Base-by-base conservation (phyloP, 2,329 filamentous ascomycete species). In the Penicillium sp. region DNA sequence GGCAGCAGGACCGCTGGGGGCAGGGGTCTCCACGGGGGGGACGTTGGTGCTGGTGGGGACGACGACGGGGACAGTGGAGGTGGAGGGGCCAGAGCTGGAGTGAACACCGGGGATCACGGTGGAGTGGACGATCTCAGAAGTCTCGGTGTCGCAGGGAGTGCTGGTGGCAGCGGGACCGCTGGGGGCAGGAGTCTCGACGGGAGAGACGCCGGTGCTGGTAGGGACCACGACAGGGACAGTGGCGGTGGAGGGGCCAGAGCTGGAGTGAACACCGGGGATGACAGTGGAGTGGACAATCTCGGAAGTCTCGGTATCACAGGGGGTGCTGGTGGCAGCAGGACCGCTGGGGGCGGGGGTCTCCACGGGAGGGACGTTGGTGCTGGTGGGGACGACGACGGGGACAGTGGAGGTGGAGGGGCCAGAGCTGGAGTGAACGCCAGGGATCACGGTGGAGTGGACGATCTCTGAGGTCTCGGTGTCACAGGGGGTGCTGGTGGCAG, bases 151-250 rank as follows among this genome's bases (percentile, higher is more conserved):
- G 27, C 46, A 49, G 18, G 54, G 56, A 12, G 54, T 42, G n/a
- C 53, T 48, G 8, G 57, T 47, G 11, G 47, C 46, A 40, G 8
- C 43, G 4, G 52, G 34, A 18, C 52, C 53, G 14, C 30, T 22
- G 13, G 41, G 33, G n/a, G 53, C 47, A 13, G 35, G 13, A 18
- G 55, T 36, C 14, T 45, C 48, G 11, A 14, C 34, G 6, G 52
- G 46, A n/a, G 33, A 25, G 36, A 29, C 25, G 18, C n/a, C 27
- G 19, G 44, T 33, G n/a, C 46, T 51, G 25, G 49, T 48, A 13
- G 54, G 35, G 33, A 47, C n/a, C n/a, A n/a, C 53, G 27, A 44
- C 46, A 14, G 51, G 44, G 16, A 43, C 30, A 29, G 48, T n/a
- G 22, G 41, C 46, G 28, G 52, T 39, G 22, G 33, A 34, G 5